phyloP scores from a whole-genome alignment of 176 grass and related monocot species.

The Oryza officinalis region DNA sequence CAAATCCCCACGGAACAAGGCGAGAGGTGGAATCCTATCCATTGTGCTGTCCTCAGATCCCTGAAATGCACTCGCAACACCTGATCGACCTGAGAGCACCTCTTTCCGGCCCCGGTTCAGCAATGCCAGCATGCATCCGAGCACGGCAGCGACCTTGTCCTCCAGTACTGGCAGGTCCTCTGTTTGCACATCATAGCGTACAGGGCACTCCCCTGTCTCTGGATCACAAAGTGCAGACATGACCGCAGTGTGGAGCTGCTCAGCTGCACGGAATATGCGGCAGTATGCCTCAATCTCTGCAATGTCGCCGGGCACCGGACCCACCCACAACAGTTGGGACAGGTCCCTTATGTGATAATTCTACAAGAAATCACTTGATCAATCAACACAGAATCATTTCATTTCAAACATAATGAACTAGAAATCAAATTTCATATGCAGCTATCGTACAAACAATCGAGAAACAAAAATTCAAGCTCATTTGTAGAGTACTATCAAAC shows the following conservation, averaged over 20 bases:
- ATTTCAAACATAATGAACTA: not conserved
- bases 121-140: no score
- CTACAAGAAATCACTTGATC: conserved; percentile 45
- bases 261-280: conserved; percentile 85
- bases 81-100: conserved; percentile 74
- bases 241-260: conserved; percentile 76
- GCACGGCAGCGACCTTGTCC: no score
- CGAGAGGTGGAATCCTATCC: conserved; percentile 76
- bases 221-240: conserved; percentile 91
- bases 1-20: conserved; percentile 87
- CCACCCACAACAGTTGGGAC: not conserved
- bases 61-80: conserved; percentile 46
- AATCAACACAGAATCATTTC: not conserved
- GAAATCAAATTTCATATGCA: not conserved
- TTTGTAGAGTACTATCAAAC: not conserved
- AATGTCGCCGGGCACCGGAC: no score
- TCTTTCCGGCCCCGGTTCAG: conserved; percentile 43
- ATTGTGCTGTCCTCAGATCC: conserved; percentile 45
- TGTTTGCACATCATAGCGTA: conserved; percentile 63
- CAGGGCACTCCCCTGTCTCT: conserved; percentile 78
- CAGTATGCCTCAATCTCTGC: conserved; percentile 76
- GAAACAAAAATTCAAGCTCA: conserved; percentile 37
- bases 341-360: conserved; percentile 64
- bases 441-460: conserved; percentile 9
- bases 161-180: conserved; percentile 51